A percentile compares a stretch with the other conserved stretches of the same genome.
phyloP scores from a whole-genome alignment of 208 protist genomes.

The Wallacemonas sp. region DNA sequence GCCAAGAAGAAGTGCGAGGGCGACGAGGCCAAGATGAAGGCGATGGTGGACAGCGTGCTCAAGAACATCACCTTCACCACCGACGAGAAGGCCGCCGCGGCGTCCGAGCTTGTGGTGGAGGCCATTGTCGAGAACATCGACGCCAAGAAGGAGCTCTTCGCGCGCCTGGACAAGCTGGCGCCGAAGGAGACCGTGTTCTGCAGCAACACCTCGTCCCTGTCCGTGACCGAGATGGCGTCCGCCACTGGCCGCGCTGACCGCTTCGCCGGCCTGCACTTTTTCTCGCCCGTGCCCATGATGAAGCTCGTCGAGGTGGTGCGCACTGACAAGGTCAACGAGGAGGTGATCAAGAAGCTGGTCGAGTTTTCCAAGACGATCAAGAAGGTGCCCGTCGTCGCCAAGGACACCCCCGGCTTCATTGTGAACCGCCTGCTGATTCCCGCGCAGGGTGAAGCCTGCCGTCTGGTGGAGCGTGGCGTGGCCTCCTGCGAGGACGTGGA shows the following conservation, averaged over 20 bases:
- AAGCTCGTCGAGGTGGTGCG: constrained; percentile 90
- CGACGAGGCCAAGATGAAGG: constrained; percentile 43
- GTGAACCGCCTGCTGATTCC: constrained; percentile 91
- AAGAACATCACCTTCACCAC: constrained; percentile 65
- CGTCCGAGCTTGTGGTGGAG: constrained; percentile 63
- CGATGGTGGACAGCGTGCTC: constrained; percentile 40
- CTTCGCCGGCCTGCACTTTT: constrained; percentile 90
- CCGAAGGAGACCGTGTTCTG: constrained; percentile 75
- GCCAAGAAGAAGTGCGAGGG: constrained; percentile 67
- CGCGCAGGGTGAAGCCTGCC: constrained; percentile 75
- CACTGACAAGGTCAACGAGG: constrained; percentile 44
- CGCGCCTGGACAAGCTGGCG: constrained; percentile 49
- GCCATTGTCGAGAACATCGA: constrained; percentile 71
- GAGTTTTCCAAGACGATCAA: constrained; percentile 55
- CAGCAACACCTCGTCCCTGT: constrained; percentile 87
- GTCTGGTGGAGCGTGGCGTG: constrained; percentile 80
- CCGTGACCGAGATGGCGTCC: constrained; percentile 60
- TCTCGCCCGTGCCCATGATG: constrained; percentile 92
- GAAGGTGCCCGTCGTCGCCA: constrained; percentile 67
- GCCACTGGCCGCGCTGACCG: constrained; percentile 56
- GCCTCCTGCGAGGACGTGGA: constrained; percentile 82
- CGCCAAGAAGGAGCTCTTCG: constrained; percentile 61
- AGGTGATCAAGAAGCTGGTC: constrained; percentile 48
- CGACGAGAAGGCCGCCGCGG: constrained; percentile 34
- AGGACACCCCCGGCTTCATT: constrained; percentile 90